These are phyloP conservation scores for Exophiala lecanii-corni DNA, from an alignment of 2,329 filamentous ascomycete species.

Conservation along the genomic window DNA sequence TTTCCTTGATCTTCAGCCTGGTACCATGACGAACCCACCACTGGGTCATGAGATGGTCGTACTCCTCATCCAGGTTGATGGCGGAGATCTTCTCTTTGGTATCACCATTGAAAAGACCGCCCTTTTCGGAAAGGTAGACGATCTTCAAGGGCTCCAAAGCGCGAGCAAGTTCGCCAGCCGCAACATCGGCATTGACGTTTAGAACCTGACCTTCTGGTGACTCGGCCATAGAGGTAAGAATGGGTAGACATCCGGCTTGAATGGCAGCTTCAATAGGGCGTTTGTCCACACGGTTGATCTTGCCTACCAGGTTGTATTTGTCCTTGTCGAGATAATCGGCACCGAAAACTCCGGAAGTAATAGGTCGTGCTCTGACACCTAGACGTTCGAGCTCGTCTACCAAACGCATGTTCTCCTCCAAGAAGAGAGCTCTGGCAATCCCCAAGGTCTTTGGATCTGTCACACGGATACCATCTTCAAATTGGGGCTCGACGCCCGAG, in stretches of 20 bases:
- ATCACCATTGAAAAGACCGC: conserved; percentile 88
- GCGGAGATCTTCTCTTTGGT: conserved; percentile 93
- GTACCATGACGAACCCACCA: conserved; percentile 95
- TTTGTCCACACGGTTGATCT: conserved; percentile 90
- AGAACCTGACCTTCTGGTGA: conserved; percentile 84
- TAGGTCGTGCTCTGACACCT: conserved; percentile 81
- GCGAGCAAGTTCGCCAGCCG: conserved; percentile 85
- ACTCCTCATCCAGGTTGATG: conserved; percentile 97
- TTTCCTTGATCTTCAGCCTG: conserved; percentile 93
- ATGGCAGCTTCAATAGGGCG: conserved; percentile 87
- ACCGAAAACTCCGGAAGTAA: conserved; percentile 83
- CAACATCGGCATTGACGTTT: conserved; percentile 97
- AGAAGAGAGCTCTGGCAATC: conserved; percentile 84
- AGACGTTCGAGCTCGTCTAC: conserved; percentile 84
- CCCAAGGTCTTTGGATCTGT: conserved; percentile 94
- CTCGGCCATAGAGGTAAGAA: conserved; percentile 95
- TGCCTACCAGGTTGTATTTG: conserved; percentile 92
- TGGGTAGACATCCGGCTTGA: conserved; percentile 82
- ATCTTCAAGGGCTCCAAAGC: conserved; percentile 92
- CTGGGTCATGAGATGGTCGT: conserved; percentile 84
- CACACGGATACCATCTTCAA: conserved; percentile 91
- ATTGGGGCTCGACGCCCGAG: conserved; percentile 89
- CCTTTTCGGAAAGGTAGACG: conserved; percentile 97
- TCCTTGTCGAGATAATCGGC: conserved; percentile 95
- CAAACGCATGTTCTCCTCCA: conserved; percentile 91